Evolutionary conservation across 1,284 basidiomycete genomes (phyloP), one percentile per base, ranked within the genome.

Genomic region (Lentinula novae-zelandiae): DNA sequence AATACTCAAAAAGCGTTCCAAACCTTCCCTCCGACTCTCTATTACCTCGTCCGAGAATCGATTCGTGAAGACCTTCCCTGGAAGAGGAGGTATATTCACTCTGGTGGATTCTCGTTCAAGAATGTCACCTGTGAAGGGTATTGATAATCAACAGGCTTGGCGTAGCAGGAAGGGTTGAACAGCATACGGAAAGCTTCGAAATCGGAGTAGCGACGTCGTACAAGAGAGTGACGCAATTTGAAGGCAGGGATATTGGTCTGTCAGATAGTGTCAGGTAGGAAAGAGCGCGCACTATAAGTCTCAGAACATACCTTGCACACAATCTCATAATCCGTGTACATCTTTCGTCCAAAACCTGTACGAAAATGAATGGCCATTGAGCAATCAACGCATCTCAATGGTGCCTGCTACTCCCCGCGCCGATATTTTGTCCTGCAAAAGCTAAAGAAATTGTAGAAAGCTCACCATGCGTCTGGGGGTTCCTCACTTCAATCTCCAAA

Each of bases 271-370:
- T 38, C 15, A 39, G 33, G n/a, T 20, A 20, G 27, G 22, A 9
- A 27, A 17, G 49, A 31, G 49, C 27, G 36, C 10, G 17, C 53
- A 36, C 15, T 33, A 51, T n/a, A 46, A 9, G 20, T n/a, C 46
- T 12, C 50, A 5, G 17, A 9, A 73, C 83, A 62, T 65, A 93
- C 95, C 86, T 95, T 94, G 82, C 95, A 98, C 57, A 98, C 90
- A 66, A 99, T 91, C 78, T 99, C 96, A 72, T 99, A 99, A 81
- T 99, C 96, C 53, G 96, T 99, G 75, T 93, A 99, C 95, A 96
- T 97, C 82, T 98, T 98, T 68, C 96, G 81, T 39, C 95, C 95
- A 70, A 95, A 94, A 40, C 93, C 93, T 95, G 68, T 27, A 27
- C 27, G 3, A 3, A 53, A 48, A 7, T 27, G 17, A 9, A 13